Evolutionary conservation across 768 basidiomycete species (phyloP).

Genomic region (Sarcodon sp.): DNA sequence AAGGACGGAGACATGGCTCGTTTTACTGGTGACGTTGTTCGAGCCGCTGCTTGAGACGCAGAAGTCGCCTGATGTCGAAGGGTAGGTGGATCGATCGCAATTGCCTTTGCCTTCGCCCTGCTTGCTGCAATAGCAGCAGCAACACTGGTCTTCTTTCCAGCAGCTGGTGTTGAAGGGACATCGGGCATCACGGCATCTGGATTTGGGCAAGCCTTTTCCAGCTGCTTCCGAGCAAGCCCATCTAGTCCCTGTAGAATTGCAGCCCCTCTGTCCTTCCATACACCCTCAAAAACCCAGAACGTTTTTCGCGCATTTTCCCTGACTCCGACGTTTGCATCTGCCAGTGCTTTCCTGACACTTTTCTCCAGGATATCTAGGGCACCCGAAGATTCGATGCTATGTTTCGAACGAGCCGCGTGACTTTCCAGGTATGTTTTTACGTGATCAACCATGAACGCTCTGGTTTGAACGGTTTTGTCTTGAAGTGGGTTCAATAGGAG

Average conservation of each 20-base stretch:
- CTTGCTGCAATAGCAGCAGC: conserved; percentile 86
- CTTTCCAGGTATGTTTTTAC: conserved; percentile 62
- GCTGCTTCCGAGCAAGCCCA: conserved; percentile 54
- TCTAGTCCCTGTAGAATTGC: conserved; percentile 60
- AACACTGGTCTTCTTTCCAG: conserved; percentile 63
- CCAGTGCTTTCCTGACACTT: conserved; percentile 56
- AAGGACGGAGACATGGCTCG: conserved; percentile 24
- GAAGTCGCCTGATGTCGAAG: conserved; percentile 78
- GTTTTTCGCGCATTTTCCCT: conserved; percentile 55
- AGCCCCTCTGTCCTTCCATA: conserved; percentile 66
- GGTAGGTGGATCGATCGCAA: conserved; percentile 70
- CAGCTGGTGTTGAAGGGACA: conserved; percentile 21
- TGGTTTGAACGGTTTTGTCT: conserved; percentile 73
- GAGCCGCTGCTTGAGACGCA: conserved; percentile 36
- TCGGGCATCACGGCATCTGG: conserved; percentile 36
- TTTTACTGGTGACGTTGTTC: conserved; percentile 27
- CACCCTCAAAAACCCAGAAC: conserved; percentile 70
- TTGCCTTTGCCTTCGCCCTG: conserved; percentile 76
- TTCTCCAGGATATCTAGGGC: conserved; percentile 65
- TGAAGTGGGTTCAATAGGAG: conserved; percentile 56
- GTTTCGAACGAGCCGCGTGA: conserved; percentile 53
- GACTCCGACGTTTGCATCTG: conserved; percentile 71
- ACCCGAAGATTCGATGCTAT: conserved; percentile 55
- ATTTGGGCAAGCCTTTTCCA: conserved; percentile 77
- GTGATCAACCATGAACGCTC: conserved; percentile 56